phyloP scores from a whole-genome alignment of 306 rosid genomes.

The Prunus dulcis region DNA sequence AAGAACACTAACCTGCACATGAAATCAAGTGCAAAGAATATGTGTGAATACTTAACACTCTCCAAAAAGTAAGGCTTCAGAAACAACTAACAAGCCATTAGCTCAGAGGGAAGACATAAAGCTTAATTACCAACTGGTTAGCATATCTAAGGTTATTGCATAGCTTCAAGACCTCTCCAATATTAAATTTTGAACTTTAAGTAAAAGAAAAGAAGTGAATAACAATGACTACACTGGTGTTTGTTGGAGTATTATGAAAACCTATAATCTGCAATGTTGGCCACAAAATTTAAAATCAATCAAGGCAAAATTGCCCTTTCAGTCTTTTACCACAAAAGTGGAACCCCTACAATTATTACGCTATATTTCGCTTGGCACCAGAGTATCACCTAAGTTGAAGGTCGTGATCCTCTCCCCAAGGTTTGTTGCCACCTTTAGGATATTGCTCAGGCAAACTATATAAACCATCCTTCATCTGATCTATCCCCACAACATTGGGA shows the following conservation, averaged over 20 bases:
- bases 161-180: neutral
- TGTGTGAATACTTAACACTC: neutral
- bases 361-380: constrained; percentile 19
- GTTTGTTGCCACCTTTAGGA: constrained; percentile 60
- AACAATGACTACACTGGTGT: neutral
- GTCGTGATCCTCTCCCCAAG: constrained; percentile 95
- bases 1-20: constrained; percentile 87
- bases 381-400: constrained; percentile 84
- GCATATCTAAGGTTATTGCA: neutral
- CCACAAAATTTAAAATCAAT: neutral
- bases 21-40: constrained; percentile 13
- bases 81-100: neutral
- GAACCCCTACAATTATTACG: neutral
- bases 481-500: constrained; percentile 91
- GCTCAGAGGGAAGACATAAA: neutral
- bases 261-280: neutral
- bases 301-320: neutral
- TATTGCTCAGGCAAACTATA: constrained; percentile 49
- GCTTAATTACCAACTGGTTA: neutral
- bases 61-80: neutral
- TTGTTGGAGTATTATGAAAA: neutral
- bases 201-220: neutral
- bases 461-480: constrained; percentile 61
- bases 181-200: neutral
- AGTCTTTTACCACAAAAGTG: neutral